Percentiles rank a stretch among this genome's conserved stretches.
Evolutionary conservation across 2,329 filamentous ascomycete species (phyloP).

Genomic region (Didymella keratinophila): DNA sequence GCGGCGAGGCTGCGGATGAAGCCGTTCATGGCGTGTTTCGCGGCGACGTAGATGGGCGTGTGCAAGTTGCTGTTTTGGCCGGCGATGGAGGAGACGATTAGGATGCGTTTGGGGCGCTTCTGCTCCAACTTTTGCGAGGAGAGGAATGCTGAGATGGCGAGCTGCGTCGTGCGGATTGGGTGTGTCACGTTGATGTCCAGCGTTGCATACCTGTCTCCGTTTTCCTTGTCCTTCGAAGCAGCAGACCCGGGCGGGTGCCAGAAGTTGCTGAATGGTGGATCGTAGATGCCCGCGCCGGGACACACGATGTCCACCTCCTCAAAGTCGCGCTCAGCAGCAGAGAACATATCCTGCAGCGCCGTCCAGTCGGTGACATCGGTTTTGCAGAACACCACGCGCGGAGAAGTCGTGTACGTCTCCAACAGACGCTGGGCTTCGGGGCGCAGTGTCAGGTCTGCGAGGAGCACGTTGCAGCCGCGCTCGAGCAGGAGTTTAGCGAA

Average conservation of each 20-base stretch:
- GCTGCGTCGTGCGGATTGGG: slow-evolving; percentile 57
- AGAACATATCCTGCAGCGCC: slow-evolving; percentile 46
- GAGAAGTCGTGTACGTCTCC: slow-evolving; percentile 23
- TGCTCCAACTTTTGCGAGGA: slow-evolving; percentile 33
- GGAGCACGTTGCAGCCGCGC: slow-evolving; percentile 57
- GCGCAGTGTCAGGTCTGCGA: slow-evolving; percentile 58
- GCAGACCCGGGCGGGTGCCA: slow-evolving; percentile 56
- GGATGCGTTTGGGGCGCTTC: slow-evolving; percentile 55
- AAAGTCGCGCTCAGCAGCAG: too few species aligned
- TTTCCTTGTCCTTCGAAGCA: slow-evolving; percentile 43
- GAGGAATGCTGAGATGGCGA: slow-evolving; percentile 58
- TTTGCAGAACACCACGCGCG: slow-evolving; percentile 54
- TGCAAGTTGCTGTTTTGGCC: slow-evolving; percentile 51
- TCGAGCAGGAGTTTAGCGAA: slow-evolving; percentile 57
- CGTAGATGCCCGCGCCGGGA: slow-evolving; percentile 59
- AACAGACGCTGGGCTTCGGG: slow-evolving; percentile 56
- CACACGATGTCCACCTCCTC: slow-evolving; percentile 55
- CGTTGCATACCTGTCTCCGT: slow-evolving; percentile 40
- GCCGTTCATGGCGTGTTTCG: slow-evolving; percentile 57
- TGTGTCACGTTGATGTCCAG: slow-evolving; percentile 60
- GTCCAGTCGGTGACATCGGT: slow-evolving; percentile 54
- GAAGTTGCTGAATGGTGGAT: slow-evolving; percentile 58
- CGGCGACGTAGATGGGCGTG: slow-evolving; percentile 56
- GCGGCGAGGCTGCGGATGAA: slow-evolving; percentile 60
- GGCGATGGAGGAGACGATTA: slow-evolving; percentile 56